Conservation (phyloP, 2,329 filamentous ascomycete genomes). For the Corynespora cassiicola region DNA sequence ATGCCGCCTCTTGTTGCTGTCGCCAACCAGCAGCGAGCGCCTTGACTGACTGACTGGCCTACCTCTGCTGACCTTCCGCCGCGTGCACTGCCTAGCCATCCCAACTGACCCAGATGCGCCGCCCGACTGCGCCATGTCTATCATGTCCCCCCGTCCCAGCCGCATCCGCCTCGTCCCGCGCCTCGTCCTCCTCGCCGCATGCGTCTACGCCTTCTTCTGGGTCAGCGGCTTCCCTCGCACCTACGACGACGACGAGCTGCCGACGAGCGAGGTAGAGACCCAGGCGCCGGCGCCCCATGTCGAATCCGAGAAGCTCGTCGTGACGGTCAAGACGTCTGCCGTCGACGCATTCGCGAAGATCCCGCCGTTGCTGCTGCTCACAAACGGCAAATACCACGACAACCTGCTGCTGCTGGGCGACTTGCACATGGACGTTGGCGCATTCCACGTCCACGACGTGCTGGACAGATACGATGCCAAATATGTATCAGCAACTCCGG, state of each 20-base stretch:
- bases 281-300: conserved; percentile 28
- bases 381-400: conserved; percentile 36
- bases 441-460: conserved; percentile 46
- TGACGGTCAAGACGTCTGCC: conserved; percentile 64
- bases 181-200: conserved; percentile 21
- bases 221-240: conserved; percentile 38
- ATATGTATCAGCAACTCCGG: conserved; percentile 34
- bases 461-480: conserved; percentile 36
- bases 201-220: conserved; percentile 37
- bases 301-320: conserved; percentile 49
- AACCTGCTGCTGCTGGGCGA: conserved; percentile 49
- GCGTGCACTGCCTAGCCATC: not conserved
- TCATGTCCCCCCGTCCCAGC: conserved; percentile 26
- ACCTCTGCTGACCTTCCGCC: not conserved
- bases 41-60: not conserved
- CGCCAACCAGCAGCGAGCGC: too few species aligned
- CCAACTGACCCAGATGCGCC: too few species aligned
- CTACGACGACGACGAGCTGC: conserved; percentile 41
- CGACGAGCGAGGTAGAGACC: conserved; percentile 12
- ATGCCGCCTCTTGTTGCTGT: too few species aligned
- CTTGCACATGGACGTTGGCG: conserved; percentile 39
- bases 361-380: conserved; percentile 44
- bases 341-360: conserved; percentile 63
- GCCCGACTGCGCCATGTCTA: conserved; percentile 14
- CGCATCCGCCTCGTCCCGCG: conserved; percentile 30